These are phyloP conservation scores for Grosmannia penicillata DNA, from an alignment of 2,329 filamentous ascomycete species.

Conservation along the genomic window DNA sequence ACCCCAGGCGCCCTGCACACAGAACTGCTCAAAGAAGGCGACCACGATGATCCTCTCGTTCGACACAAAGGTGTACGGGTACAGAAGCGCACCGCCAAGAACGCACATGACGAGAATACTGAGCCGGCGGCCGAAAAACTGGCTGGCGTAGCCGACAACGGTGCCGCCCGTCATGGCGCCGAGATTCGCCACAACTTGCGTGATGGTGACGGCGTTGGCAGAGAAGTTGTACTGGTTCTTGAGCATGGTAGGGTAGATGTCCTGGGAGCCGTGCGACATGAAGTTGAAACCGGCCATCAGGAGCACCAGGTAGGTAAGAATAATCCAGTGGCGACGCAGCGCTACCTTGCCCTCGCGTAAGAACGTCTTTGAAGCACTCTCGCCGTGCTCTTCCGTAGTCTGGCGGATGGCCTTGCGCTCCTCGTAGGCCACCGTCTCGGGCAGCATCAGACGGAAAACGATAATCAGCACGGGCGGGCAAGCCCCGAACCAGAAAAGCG, in stretches of 20 bases:
- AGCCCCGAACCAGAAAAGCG: slow-evolving; percentile 58
- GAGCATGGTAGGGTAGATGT: slow-evolving; percentile 69
- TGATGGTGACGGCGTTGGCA: slow-evolving; percentile 14
- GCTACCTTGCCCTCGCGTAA: slow-evolving; percentile 58
- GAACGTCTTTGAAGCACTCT: slow-evolving; percentile 50
- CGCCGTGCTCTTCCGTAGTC: slow-evolving; percentile 38
- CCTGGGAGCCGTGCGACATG: slow-evolving; percentile 54
- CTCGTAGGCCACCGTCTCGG: slow-evolving; percentile 11
- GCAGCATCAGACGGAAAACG: slow-evolving; percentile 10
- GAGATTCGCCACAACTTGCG: slow-evolving; percentile 64
- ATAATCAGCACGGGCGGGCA: slow-evolving; percentile 40
- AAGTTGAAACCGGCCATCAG: slow-evolving; percentile 89
- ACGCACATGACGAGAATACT: slow-evolving; percentile 48
- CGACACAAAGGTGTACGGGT: slow-evolving; percentile 55
- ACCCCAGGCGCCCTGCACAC: slow-evolving; percentile 63
- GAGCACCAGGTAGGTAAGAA: slow-evolving; percentile 67
- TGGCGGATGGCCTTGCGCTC: slow-evolving; percentile 16
- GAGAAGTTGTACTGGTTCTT: slow-evolving; percentile 12
- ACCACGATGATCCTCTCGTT: slow-evolving; percentile 44
- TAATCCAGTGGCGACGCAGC: slow-evolving; percentile 62
- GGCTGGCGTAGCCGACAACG: slow-evolving; percentile 58
- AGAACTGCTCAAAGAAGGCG: slow-evolving; percentile 57
- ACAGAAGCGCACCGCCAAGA: slow-evolving; percentile 47
- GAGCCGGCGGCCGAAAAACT: slow-evolving; percentile 59
- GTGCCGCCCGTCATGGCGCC: slow-evolving; percentile 63